Evolutionary conservation across 2,329 filamentous ascomycete genomes (phyloP).

Genomic region (Ophiosphaerella herpotricha): DNA sequence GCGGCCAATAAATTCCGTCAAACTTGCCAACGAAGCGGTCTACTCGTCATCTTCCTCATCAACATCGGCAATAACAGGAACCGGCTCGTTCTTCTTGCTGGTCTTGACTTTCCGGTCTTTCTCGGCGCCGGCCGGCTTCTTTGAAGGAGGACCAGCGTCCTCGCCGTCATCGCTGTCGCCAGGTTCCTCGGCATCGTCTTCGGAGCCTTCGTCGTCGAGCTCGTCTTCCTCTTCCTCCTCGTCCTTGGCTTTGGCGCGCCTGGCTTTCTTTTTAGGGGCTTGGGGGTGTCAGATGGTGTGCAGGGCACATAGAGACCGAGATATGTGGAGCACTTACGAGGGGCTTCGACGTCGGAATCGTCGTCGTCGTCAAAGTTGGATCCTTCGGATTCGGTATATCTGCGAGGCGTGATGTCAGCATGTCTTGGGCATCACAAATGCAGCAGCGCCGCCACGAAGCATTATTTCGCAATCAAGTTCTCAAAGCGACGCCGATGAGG

Average conservation of each 20-base stretch:
- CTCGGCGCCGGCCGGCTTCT: slow-evolving; percentile 43
- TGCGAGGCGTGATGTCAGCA: slow-evolving; percentile 25
- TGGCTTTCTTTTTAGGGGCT: slow-evolving; percentile 45
- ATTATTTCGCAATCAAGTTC: too few species aligned
- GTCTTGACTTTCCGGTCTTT: slow-evolving; percentile 41
- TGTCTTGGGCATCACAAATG: too few species aligned
- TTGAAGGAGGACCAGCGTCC: slow-evolving; percentile 44
- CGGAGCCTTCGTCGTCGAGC: slow-evolving; percentile 38
- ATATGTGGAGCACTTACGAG: slow-evolving; percentile 30
- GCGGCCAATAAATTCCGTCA: too few species aligned
- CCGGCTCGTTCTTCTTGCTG: slow-evolving; percentile 32
- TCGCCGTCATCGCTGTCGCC: slow-evolving; percentile 35
- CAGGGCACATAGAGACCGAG: background rate
- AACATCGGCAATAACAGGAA: slow-evolving; percentile 37
- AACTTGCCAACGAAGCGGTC: background rate
- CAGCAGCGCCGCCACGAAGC: too few species aligned
- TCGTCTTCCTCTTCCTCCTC: slow-evolving; percentile 40
- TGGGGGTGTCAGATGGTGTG: slow-evolving; percentile 1
- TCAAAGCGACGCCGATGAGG: too few species aligned
- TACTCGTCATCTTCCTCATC: slow-evolving; percentile 34
- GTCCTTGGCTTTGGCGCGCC: slow-evolving; percentile 35
- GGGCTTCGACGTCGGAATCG: slow-evolving; percentile 42
- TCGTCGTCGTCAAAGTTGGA: slow-evolving; percentile 43
- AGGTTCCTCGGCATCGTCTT: slow-evolving; percentile 28
- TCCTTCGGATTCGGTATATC: slow-evolving; percentile 45